These are phyloP conservation scores for Boletus edulis DNA, from an alignment of 768 basidiomycete genomes.

Conservation along the genomic window DNA sequence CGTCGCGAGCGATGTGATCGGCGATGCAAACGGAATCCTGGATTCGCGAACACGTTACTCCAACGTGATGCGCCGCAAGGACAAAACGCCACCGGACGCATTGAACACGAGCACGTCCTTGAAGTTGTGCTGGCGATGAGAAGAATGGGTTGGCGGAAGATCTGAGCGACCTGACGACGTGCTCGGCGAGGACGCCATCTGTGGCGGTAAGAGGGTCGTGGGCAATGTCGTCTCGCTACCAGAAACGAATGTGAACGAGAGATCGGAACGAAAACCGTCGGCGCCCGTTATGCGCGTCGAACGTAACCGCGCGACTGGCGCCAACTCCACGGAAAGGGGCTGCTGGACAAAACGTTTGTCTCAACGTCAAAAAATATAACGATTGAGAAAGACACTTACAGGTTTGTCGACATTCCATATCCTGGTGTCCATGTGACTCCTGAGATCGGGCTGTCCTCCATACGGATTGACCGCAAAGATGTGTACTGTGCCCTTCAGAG, in stretches of 20 bases:
- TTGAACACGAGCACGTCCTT: constrained; percentile 74
- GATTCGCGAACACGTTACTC: constrained; percentile 34
- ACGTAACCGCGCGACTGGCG: constrained; percentile 57
- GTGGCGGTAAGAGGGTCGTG: constrained; percentile 35
- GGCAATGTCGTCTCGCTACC: constrained; percentile 35
- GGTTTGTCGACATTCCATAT: constrained; percentile 53
- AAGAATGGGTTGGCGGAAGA: constrained; percentile 28
- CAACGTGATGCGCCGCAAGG: constrained; percentile 51
- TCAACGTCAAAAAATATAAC: background rate
- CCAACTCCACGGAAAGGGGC: constrained; percentile 50
- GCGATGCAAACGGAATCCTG: constrained; percentile 24
- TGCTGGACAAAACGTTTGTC: constrained; percentile 34
- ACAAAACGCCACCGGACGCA: constrained; percentile 51
- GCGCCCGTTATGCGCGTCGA: constrained; percentile 27
- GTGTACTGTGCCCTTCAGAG: constrained; percentile 62
- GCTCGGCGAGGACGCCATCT: constrained; percentile 24
- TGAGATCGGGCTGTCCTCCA: constrained; percentile 63
- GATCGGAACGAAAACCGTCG: constrained; percentile 35
- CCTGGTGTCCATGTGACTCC: constrained; percentile 56
- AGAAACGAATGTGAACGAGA: constrained; percentile 56
- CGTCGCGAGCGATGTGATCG: constrained; percentile 39
- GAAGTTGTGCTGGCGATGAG: constrained; percentile 42
- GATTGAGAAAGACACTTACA: constrained; percentile 30
- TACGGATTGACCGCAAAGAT: constrained; percentile 76
- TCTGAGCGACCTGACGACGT: constrained; percentile 30